Percentiles rank a stretch among this genome's conserved stretches.
Evolutionary conservation across 805 yeast genomes (phyloP).

Genomic region (Candida khao-thaluensis): DNA sequence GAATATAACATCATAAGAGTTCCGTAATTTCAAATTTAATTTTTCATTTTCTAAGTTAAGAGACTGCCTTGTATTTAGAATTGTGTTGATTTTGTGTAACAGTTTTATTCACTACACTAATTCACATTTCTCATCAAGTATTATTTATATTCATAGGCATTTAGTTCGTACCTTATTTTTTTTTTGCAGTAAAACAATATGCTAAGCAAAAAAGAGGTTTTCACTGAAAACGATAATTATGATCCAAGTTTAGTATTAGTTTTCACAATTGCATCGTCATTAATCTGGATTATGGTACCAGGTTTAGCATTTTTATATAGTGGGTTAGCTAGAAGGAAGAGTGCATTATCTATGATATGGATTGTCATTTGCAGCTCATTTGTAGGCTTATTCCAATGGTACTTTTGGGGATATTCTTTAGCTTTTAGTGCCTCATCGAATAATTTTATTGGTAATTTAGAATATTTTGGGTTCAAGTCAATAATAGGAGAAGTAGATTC

Average conservation of each 20-base stretch:
- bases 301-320: slow-evolving; percentile 91
- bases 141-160: too few relatives aligned
- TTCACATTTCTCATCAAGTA: too few relatives aligned
- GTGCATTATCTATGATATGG: slow-evolving; percentile 87
- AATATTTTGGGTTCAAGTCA: slow-evolving; percentile 76
- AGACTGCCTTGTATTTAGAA: too few relatives aligned
- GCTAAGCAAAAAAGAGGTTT: slow-evolving; percentile 27
- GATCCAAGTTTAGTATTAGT: slow-evolving; percentile 32
- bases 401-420: slow-evolving; percentile 96
- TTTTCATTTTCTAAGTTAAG: too few relatives aligned
- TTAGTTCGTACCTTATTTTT: too few relatives aligned
- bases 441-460: slow-evolving; percentile 84
- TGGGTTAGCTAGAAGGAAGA: slow-evolving; percentile 85
- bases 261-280: slow-evolving; percentile 59
- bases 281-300: slow-evolving; percentile 90
- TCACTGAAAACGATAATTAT: slow-evolving; percentile 34
- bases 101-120: too few relatives aligned
- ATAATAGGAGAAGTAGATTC: slow-evolving; percentile 50
- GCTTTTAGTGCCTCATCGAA: slow-evolving; percentile 84
- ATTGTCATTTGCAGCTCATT: slow-evolving; percentile 69
- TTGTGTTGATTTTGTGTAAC: too few relatives aligned
- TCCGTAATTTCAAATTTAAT: background rate
- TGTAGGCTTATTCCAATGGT: slow-evolving; percentile 86
- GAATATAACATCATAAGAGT: slow-evolving; percentile 2
- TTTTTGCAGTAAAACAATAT: slow-evolving; percentile 9